These are phyloP conservation scores for Ajuga chamaepitys DNA, from an alignment of 257 asterid species.

Conservation along the genomic window DNA sequence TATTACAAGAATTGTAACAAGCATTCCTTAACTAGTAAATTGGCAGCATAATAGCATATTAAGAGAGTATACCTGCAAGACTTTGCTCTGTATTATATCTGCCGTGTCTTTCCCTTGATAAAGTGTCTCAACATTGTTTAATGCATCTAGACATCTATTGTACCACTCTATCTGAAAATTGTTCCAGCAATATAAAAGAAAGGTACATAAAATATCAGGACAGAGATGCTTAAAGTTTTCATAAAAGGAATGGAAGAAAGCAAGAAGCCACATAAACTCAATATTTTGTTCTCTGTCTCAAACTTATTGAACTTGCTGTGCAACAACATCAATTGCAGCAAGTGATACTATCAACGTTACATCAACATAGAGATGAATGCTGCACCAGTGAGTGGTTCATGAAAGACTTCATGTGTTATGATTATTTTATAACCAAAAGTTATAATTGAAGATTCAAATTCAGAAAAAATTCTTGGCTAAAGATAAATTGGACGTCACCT, in stretches of 20 bases:
- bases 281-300: constrained; percentile 4
- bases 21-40: neutral
- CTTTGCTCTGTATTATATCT: constrained; percentile 76
- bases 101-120: constrained; percentile 69
- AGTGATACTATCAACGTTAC: constrained; percentile 1
- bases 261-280: constrained; percentile 1
- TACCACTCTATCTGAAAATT: constrained; percentile 76
- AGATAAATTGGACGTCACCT: neutral
- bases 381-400: neutral
- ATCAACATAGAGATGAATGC: constrained; percentile 16
- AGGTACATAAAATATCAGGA: constrained; percentile 11
- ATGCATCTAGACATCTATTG: constrained; percentile 52
- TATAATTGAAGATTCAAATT: neutral
- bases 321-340: constrained; percentile 7
- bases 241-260: neutral
- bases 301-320: neutral
- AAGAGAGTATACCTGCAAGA: constrained; percentile 64
- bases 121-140: constrained; percentile 66
- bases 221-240: neutral
- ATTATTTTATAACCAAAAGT: neutral
- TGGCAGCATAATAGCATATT: constrained; percentile 3
- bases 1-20: constrained; percentile 9
- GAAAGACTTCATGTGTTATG: neutral
- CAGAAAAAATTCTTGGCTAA: neutral
- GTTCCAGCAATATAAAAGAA: constrained; percentile 4